Evolutionary conservation across 2,329 filamentous ascomycete genomes (phyloP), one percentile per base, ranked within the genome.

Genomic region (Trichoderma koningiopsis): DNA sequence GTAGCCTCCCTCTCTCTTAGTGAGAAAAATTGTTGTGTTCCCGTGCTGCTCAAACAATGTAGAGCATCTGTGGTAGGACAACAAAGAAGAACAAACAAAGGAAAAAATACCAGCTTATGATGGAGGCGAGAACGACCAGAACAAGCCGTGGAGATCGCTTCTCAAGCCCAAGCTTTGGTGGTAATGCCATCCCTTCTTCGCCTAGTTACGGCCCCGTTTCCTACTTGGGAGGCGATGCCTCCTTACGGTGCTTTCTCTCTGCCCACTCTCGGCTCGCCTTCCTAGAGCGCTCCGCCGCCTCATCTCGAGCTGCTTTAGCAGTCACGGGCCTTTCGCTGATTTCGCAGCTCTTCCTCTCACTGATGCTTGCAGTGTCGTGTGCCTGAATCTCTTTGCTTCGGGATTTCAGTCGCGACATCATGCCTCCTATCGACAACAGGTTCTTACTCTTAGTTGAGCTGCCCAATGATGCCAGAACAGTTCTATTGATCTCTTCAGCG

Each of bases 261-360:
- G 87, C 87, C 87, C 88, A 90, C 73, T 89, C 86, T 40, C 87
- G 83, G 72, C 87, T 87, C 70, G 86, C 83, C 75, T 83, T 81
- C 66, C 88, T 83, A 66, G 87, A 88, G 74, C 86, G 83, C 77
- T 90, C 87, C 11, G 88, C 88, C 29, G 88, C 88, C 73, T 88
- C 82, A 73, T 88, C 84, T 56, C 88, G 82, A 8, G 88, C 87
- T 67, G 81, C 74, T 74, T 84, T 87, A 16, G 87, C 84, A 47
- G 82, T 80, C 59, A 79, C 77, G 73, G 90, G 87, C 40, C 87
- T 83, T 70, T 87, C 85, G 10, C 81, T 81, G 72, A 81, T 85
- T 75, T 88, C 87, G 11, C 81, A 82, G 71, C 87, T 84, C 60
- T 83, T 83, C 57, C 84, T 84, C 53, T 81, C 80, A 1, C 77